These are phyloP conservation scores for Evernia prunastri DNA, from an alignment of 495 filamentous ascomycete genomes.

Conservation along the genomic window DNA sequence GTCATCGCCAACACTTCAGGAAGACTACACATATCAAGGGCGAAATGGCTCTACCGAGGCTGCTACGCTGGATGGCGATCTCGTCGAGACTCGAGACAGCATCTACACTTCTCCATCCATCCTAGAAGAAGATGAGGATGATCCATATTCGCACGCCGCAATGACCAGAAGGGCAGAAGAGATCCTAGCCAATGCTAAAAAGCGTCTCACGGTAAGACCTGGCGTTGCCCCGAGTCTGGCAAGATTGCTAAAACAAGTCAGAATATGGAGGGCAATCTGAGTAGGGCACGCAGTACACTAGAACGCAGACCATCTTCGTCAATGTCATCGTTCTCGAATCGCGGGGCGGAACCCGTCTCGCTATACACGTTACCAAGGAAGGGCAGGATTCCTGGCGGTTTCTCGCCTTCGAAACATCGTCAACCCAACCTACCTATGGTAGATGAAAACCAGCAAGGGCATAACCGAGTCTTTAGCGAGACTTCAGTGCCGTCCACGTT, in stretches of 20 bases:
- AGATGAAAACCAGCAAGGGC: constrained; percentile 38
- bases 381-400: constrained; percentile 13
- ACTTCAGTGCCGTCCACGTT: constrained; percentile 44
- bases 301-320: constrained; percentile 53
- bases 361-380: constrained; percentile 20
- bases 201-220: constrained; percentile 67
- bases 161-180: constrained; percentile 77
- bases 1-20: constrained; percentile 20
- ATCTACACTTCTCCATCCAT: constrained; percentile 20
- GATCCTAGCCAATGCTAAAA: constrained; percentile 87
- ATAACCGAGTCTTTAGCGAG: constrained; percentile 52
- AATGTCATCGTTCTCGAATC: constrained; percentile 26
- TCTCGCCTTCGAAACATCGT: constrained; percentile 34
- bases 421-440: constrained; percentile 27
- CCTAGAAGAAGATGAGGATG: constrained; percentile 36
- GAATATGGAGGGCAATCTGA: constrained; percentile 89
- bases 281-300: constrained; percentile 68
- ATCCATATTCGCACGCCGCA: constrained; percentile 59
- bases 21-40: constrained; percentile 3
- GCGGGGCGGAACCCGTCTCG: constrained; percentile 19
- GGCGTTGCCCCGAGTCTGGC: too few relatives aligned
- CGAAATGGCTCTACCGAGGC: constrained; percentile 10
- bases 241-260: constrained; percentile 35
- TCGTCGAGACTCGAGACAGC: constrained; percentile 11
- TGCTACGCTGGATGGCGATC: constrained; percentile 12